Percentiles rank a stretch among this genome's conserved stretches.
Conservation (phyloP, 2,329 filamentous ascomycete species). For the Phialocephala sp. region DNA sequence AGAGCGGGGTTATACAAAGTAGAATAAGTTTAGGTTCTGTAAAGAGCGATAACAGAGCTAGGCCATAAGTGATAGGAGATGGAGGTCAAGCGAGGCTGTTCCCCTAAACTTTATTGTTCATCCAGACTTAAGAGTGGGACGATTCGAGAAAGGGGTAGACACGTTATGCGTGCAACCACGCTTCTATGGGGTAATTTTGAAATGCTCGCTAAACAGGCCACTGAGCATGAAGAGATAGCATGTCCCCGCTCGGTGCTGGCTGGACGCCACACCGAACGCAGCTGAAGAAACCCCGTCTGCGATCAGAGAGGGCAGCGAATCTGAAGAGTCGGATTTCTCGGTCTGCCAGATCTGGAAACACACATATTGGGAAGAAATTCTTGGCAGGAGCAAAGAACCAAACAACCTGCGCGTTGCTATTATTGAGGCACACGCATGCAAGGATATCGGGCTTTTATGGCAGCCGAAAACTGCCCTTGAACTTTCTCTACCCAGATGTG, state of each 20-base stretch:
- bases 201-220: not conserved
- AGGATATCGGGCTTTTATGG: too few species aligned
- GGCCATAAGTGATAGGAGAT: too few species aligned
- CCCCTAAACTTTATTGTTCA: not conserved
- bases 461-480: not conserved
- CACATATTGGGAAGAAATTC: constrained; percentile 3
- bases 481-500: too few species aligned
- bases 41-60: too few species aligned
- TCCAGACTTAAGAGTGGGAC: not conserved
- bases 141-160: not conserved
- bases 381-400: not conserved
- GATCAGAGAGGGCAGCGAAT: not conserved
- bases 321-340: not conserved
- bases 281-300: not conserved
- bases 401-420: not conserved
- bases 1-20: not conserved
- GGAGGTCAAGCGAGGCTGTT: not conserved
- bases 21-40: too few species aligned
- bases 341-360: not conserved
- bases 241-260: not conserved
- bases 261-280: not conserved
- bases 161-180: not conserved
- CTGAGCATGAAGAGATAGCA: not conserved
- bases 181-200: not conserved
- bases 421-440: not conserved